phyloP scores from a whole-genome alignment of 1,284 basidiomycete genomes.

The Stygiomarasmius scandens region DNA sequence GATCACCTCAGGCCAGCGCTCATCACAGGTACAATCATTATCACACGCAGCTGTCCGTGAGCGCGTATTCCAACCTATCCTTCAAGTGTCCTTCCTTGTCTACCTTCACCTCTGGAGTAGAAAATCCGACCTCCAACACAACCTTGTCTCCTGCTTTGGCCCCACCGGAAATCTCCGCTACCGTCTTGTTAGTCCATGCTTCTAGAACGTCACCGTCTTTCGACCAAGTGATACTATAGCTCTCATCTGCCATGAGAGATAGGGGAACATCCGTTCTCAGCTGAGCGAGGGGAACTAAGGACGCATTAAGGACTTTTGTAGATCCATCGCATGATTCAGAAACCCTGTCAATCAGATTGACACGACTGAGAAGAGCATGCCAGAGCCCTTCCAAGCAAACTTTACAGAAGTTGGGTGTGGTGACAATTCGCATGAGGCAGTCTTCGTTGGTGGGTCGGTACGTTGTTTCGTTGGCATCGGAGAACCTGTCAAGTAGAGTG shows the following conservation, averaged over 20 bases:
- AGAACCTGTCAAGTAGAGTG: constrained; percentile 46
- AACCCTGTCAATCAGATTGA: constrained; percentile 64
- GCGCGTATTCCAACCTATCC: constrained; percentile 2
- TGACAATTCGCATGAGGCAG: constrained; percentile 82
- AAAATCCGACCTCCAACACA: constrained; percentile 49
- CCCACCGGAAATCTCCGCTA: constrained; percentile 35
- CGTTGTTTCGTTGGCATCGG: constrained; percentile 59
- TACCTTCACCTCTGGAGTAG: constrained; percentile 58
- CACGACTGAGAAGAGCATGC: constrained; percentile 58
- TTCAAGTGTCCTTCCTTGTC: constrained; percentile 40
- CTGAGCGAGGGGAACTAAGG: constrained; percentile 62
- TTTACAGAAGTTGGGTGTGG: constrained; percentile 72
- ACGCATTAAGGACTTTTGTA: constrained; percentile 38
- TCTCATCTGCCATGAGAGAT: constrained; percentile 42
- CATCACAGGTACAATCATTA: no score
- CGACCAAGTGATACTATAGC: constrained; percentile 57
- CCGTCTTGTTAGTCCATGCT: constrained; percentile 51
- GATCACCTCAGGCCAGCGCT: no score
- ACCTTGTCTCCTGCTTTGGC: constrained; percentile 38
- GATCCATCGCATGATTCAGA: constrained; percentile 34
- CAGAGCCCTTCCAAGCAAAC: constrained; percentile 78
- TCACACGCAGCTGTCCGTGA: constrained; percentile 2
- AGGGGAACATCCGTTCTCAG: constrained; percentile 32
- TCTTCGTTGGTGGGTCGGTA: constrained; percentile 83
- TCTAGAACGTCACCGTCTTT: constrained; percentile 47